Evolutionary conservation across 2,329 filamentous ascomycete species (phyloP).

Genomic region (Teratosphaeria epicoccoides): DNA sequence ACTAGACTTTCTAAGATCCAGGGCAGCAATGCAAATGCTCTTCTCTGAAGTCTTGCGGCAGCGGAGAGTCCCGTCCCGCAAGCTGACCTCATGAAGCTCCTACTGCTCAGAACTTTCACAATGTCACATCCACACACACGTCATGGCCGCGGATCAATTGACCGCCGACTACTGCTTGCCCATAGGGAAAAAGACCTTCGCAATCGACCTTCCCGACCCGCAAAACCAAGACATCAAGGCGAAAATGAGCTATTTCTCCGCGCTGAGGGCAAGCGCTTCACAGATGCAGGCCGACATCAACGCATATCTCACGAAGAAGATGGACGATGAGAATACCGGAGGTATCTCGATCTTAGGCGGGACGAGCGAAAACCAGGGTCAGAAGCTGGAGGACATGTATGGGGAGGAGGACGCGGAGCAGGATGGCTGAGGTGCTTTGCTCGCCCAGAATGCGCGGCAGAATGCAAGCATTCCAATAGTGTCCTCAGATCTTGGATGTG

Average conservation of each 20-base stretch:
- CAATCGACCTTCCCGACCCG: constrained; percentile 9
- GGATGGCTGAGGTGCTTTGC: constrained; percentile 12
- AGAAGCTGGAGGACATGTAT: constrained; percentile 59
- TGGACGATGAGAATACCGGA: constrained; percentile 59
- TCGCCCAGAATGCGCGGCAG: too few relatives aligned
- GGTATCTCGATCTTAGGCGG: constrained; percentile 24
- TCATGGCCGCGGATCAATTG: constrained; percentile 5
- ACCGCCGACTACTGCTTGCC: constrained; percentile 20
- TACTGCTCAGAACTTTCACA: too few relatives aligned
- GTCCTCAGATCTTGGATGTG: too few relatives aligned
- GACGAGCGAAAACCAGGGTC: constrained; percentile 23
- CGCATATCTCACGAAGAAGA: constrained; percentile 57
- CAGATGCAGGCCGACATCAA: constrained; percentile 59
- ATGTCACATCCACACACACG: too few relatives aligned
- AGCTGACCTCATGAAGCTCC: too few relatives aligned
- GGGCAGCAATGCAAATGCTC: too few relatives aligned
- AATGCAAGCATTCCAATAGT: too few relatives aligned
- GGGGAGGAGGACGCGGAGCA: constrained; percentile 69
- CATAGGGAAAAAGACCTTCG: constrained; percentile 15
- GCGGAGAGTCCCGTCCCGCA: too few relatives aligned
- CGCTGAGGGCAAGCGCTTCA: constrained; percentile 47
- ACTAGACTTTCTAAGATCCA: too few relatives aligned
- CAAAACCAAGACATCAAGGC: constrained; percentile 25
- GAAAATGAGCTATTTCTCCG: constrained; percentile 50
- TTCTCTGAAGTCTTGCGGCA: too few relatives aligned